Percentiles rank a stretch among this genome's conserved stretches.
These are phyloP conservation scores for Backusella tarrabulga DNA, from an alignment of 192 early-diverging fungal genomes.

Conservation along the genomic window DNA sequence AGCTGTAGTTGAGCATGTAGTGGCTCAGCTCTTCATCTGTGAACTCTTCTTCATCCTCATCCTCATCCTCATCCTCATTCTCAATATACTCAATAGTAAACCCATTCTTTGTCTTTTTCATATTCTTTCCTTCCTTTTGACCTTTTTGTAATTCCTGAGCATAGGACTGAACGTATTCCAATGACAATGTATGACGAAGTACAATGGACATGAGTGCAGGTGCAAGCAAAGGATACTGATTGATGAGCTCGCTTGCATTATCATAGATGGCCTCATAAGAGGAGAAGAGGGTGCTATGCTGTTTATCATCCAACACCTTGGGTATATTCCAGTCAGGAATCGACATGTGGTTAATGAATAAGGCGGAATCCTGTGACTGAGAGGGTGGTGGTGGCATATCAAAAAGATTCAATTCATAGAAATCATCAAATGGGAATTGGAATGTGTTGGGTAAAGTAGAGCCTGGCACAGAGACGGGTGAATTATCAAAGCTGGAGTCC, in stretches of 20 bases:
- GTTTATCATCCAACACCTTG: conserved; percentile 13
- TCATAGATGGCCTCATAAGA: background rate
- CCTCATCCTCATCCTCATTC: background rate
- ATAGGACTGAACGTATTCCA: conserved; percentile 5
- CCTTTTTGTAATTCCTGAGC: background rate
- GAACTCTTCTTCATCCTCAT: background rate
- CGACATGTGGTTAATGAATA: background rate
- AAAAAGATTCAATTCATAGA: conserved; percentile 8
- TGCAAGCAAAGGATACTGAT: conserved; percentile 24
- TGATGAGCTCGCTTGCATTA: background rate
- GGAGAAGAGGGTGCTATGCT: background rate
- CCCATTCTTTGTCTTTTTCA: background rate
- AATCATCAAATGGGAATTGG: background rate
- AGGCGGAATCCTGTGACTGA: background rate
- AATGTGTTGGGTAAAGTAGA: background rate
- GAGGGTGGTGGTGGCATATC: background rate
- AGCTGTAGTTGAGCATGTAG: background rate
- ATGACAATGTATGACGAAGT: conserved; percentile 21
- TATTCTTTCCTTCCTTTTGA: background rate
- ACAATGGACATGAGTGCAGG: conserved; percentile 37
- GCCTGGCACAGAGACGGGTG: background rate
- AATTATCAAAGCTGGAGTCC: background rate
- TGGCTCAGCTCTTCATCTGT: background rate
- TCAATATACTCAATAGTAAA: background rate
- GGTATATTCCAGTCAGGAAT: conserved; percentile 14